These are phyloP conservation scores for Monilinia fructigena DNA, from an alignment of 2,329 filamentous ascomycete species.

Conservation along the genomic window DNA sequence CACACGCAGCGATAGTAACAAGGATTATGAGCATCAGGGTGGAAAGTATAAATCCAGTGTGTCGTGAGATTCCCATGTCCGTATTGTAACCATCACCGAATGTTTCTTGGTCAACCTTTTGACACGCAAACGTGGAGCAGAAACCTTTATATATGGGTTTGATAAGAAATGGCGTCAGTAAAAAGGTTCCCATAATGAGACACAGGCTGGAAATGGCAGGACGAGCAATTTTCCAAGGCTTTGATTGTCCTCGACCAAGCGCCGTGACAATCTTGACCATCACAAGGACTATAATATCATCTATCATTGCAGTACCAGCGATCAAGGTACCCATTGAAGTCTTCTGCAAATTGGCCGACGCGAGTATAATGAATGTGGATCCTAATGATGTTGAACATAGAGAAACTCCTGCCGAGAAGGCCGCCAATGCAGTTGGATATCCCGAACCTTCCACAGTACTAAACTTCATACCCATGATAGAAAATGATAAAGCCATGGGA, in stretches of 20 bases:
- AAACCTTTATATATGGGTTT: neutral
- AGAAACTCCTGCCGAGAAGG: conserved; percentile 20
- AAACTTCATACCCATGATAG: conserved; percentile 9
- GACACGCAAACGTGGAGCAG: neutral
- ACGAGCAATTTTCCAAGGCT: conserved; percentile 14
- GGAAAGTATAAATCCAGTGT: conserved; percentile 12
- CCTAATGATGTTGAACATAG: conserved; percentile 20
- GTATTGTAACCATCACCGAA: neutral
- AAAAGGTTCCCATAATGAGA: neutral
- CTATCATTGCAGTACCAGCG: conserved; percentile 16
- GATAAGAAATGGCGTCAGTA: neutral
- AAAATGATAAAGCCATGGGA: conserved; percentile 16
- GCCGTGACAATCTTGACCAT: conserved; percentile 21
- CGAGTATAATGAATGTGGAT: conserved; percentile 18
- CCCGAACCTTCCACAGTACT: neutral
- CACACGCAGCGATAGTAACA: conserved; percentile 17
- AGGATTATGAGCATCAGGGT: conserved; percentile 3
- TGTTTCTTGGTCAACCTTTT: neutral
- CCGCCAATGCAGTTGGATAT: conserved; percentile 18
- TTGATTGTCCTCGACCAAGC: conserved; percentile 12
- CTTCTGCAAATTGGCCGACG: conserved; percentile 21
- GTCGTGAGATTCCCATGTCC: conserved; percentile 6
- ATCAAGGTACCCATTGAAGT: conserved; percentile 20
- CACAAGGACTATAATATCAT: conserved; percentile 19
- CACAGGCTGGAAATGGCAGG: conserved; percentile 16